Percentiles rank a stretch among this genome's conserved stretches.
Evolutionary conservation across 768 basidiomycete genomes (phyloP).

Genomic region (Lactarius hatsudake): DNA sequence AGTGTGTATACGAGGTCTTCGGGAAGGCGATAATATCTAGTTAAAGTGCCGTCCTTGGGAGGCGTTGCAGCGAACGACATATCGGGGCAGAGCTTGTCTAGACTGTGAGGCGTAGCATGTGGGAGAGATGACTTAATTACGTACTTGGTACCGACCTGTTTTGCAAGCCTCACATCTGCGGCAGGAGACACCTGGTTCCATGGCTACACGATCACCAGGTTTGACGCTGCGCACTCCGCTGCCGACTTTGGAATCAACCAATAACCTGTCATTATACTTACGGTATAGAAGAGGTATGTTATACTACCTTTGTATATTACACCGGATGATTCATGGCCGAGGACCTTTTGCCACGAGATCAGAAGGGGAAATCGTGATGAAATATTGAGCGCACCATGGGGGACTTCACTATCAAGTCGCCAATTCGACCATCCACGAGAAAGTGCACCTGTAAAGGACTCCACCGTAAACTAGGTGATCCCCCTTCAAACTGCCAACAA

Average conservation of each 20-base stretch:
- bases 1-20: constrained; percentile 82
- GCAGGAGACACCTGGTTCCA: constrained; percentile 90
- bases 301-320: constrained; percentile 60
- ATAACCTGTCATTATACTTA: not conserved
- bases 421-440: constrained; percentile 73
- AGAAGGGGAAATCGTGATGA: constrained; percentile 13
- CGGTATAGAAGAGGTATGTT: not conserved
- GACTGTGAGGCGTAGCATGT: not conserved
- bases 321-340: constrained; percentile 93
- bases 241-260: constrained; percentile 51
- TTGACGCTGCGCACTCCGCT: constrained; percentile 71
- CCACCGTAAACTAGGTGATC: constrained; percentile 13
- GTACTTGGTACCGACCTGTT: constrained; percentile 76
- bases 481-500: constrained; percentile 22
- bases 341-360: constrained; percentile 50
- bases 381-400: constrained; percentile 59
- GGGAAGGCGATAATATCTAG: constrained; percentile 82
- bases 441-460: constrained; percentile 61
- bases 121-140: constrained; percentile 20
- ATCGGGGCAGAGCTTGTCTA: constrained; percentile 74
- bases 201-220: constrained; percentile 82
- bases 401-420: constrained; percentile 72
- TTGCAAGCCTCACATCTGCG: constrained; percentile 83
- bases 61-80: constrained; percentile 92
- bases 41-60: constrained; percentile 87